Percentiles rank a stretch among this genome's conserved stretches.
phyloP scores from a whole-genome alignment of 2,329 filamentous ascomycete species.

The Fusarium pseudograminearum region DNA sequence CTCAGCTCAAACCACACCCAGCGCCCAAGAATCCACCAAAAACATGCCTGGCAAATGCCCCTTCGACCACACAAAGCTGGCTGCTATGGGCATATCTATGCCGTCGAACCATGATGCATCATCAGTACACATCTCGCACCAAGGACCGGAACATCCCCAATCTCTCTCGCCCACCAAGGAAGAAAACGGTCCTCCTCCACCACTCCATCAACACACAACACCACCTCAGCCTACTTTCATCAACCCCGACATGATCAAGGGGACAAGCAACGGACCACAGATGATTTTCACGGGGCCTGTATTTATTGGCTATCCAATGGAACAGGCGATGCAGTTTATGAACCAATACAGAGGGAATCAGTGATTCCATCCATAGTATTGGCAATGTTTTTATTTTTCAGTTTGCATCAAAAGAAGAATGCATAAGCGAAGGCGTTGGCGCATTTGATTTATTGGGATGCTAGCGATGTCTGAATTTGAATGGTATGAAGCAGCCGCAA shows the following conservation, averaged over 20 bases:
- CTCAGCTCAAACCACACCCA: constrained; percentile 47
- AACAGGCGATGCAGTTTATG: constrained; percentile 83
- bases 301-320: constrained; percentile 90
- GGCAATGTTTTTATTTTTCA: constrained; percentile 22
- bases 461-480: constrained; percentile 32
- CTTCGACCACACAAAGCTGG: constrained; percentile 65
- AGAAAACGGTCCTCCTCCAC: constrained; percentile 27
- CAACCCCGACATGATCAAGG: constrained; percentile 56
- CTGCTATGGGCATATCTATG: constrained; percentile 49
- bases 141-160: constrained; percentile 22
- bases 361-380: constrained; percentile 34
- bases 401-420: constrained; percentile 28
- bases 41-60: constrained; percentile 65
- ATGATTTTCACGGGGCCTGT: constrained; percentile 94
- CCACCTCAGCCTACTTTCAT: constrained; percentile 64
- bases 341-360: constrained; percentile 63
- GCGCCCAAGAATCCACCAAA: constrained; percentile 45
- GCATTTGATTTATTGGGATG: constrained; percentile 17
- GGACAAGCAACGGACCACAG: constrained; percentile 61
- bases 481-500: constrained; percentile 3
- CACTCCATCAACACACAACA: constrained; percentile 23
- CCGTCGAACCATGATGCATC: constrained; percentile 26
- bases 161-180: constrained; percentile 43
- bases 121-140: constrained; percentile 22
- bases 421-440: constrained; percentile 51